These are phyloP conservation scores for Talaromyces sp. DNA, from an alignment of 2,329 filamentous ascomycete species.

Conservation along the genomic window DNA sequence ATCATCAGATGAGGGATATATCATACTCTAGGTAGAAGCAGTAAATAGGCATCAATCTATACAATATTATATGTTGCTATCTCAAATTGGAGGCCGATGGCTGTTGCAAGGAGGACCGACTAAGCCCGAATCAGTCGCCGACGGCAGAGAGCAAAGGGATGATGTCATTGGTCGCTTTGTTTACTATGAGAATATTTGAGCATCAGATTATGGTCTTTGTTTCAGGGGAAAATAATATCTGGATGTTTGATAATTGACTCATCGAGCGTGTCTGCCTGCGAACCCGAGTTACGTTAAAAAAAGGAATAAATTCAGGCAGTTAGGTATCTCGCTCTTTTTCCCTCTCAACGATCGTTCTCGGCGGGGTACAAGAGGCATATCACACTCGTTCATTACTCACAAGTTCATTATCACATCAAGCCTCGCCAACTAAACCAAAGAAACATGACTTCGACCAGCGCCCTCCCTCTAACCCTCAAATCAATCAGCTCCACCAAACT, in stretches of 20 bases:
- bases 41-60: not conserved
- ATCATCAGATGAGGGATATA: not conserved
- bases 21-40: not conserved
- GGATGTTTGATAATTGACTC: not conserved
- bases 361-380: not conserved
- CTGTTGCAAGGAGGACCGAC: not conserved
- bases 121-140: not conserved
- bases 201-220: not conserved
- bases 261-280: not conserved
- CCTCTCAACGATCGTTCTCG: not conserved
- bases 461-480: constrained; percentile 50
- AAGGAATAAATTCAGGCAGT: not conserved
- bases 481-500: constrained; percentile 55
- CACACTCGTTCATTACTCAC: not conserved
- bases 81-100: not conserved
- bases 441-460: constrained; percentile 29
- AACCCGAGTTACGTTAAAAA: not conserved
- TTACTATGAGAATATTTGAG: not conserved
- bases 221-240: too few species aligned
- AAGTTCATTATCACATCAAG: not conserved
- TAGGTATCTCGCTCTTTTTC: not conserved
- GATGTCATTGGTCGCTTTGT: not conserved
- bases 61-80: not conserved
- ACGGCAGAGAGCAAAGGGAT: not conserved
- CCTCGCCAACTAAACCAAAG: not conserved